These are phyloP conservation scores for Allium cepa DNA, from an alignment of 106 monocot genomes.

Conservation along the genomic window DNA sequence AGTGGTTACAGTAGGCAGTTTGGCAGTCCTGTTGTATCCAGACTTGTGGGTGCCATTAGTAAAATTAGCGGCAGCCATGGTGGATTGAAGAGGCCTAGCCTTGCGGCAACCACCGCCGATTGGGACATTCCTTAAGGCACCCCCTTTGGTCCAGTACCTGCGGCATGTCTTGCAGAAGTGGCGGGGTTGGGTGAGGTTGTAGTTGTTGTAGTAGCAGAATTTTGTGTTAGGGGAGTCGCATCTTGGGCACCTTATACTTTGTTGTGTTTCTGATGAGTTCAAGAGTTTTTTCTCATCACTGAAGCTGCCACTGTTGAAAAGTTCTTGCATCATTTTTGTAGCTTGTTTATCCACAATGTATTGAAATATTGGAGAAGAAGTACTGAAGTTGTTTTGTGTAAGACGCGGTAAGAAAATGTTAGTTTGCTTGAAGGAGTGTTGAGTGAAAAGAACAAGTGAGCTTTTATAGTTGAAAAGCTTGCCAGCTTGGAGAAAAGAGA, in stretches of 20 bases:
- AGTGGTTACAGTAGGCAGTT: not conserved
- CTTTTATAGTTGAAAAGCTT: conserved; percentile 1
- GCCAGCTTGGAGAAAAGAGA: not conserved
- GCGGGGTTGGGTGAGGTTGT: conserved; percentile 53
- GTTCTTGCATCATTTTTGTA: conserved; percentile 7
- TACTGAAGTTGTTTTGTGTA: no score
- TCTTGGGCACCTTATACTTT: conserved; percentile 37
- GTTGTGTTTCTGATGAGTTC: not conserved
- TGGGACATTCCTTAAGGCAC: conserved; percentile 50
- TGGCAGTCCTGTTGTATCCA: not conserved
- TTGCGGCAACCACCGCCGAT: conserved; percentile 53
- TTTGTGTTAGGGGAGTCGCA: conserved; percentile 56
- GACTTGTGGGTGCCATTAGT: not conserved
- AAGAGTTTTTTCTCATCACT: not conserved
- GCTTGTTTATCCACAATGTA: no score
- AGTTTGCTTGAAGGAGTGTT: not conserved
- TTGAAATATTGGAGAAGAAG: not conserved
- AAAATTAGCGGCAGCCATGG: not conserved
- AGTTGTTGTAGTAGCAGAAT: conserved; percentile 64
- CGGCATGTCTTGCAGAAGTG: conserved; percentile 63
- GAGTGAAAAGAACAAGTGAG: not conserved
- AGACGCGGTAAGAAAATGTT: no score
- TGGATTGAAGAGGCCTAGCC: conserved; percentile 6
- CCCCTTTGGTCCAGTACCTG: conserved; percentile 58
- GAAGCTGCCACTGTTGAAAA: not conserved